These are phyloP conservation scores for Globisporangium paroecandrum DNA, from an alignment of 352 stramenopile species.

Conservation along the genomic window DNA sequence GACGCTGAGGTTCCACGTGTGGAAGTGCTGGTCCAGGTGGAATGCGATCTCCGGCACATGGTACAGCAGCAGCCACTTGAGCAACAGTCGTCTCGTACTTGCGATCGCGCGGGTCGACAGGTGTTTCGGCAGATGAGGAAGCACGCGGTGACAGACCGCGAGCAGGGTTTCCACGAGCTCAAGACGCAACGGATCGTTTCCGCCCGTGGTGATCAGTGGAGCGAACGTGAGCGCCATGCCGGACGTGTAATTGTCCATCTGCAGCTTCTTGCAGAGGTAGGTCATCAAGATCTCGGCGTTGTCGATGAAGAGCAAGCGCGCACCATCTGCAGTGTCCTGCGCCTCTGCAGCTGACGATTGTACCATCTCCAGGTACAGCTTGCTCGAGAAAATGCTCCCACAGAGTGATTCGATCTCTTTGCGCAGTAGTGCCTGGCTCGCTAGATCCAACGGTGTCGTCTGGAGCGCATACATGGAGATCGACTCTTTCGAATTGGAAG, in stretches of 20 bases:
- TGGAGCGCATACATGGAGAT: slow-evolving; percentile 73
- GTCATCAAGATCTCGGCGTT: slow-evolving; percentile 69
- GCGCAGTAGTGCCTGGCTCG: slow-evolving; percentile 46
- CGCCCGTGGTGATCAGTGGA: slow-evolving; percentile 50
- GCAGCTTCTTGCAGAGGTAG: slow-evolving; percentile 59
- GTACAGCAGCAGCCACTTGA: slow-evolving; percentile 79
- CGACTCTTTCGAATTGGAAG: slow-evolving; percentile 26
- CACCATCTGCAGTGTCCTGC: slow-evolving; percentile 39
- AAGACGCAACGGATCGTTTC: slow-evolving; percentile 61
- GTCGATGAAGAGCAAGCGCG: slow-evolving; percentile 73
- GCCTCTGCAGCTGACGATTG: slow-evolving; percentile 18
- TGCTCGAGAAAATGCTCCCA: slow-evolving; percentile 56
- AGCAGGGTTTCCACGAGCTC: slow-evolving; percentile 55
- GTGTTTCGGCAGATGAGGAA: slow-evolving; percentile 53
- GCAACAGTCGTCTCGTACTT: slow-evolving; percentile 33
- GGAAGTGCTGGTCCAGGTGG: slow-evolving; percentile 74
- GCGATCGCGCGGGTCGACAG: slow-evolving; percentile 25
- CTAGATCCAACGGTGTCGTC: slow-evolving; percentile 54
- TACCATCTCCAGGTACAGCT: slow-evolving; percentile 41
- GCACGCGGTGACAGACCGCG: slow-evolving; percentile 38
- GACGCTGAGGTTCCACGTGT: slow-evolving; percentile 45
- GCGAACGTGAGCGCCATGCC: slow-evolving; percentile 55
- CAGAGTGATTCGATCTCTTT: slow-evolving; percentile 74
- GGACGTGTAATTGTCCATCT: slow-evolving; percentile 41
- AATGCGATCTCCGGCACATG: slow-evolving; percentile 62